Evolutionary conservation across 148 eudicot genomes (phyloP).

Genomic region (Amaranthus hypochondriacus): DNA sequence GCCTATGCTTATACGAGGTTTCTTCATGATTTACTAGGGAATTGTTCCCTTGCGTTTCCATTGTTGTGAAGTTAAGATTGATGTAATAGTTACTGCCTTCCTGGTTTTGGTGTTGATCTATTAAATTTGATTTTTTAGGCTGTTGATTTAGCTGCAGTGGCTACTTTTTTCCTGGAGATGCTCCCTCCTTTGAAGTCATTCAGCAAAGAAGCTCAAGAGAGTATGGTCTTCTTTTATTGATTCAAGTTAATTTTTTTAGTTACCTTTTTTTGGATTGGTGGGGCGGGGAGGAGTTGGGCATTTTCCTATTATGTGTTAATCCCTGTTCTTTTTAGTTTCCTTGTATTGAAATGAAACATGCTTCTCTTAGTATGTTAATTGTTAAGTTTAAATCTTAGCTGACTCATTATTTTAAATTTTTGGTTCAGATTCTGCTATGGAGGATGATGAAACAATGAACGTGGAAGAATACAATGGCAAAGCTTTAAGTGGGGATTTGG

Average conservation of each 20-base stretch:
- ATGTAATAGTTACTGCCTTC: neutral
- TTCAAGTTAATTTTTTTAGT: neutral
- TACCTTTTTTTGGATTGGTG: neutral
- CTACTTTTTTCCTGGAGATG: constrained; percentile 73
- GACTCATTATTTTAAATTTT: neutral
- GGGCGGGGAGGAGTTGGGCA: no score
- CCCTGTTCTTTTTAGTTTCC: neutral
- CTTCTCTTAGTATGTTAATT: constrained; percentile 3
- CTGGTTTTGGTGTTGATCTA: neutral
- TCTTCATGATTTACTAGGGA: neutral
- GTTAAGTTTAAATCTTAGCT: constrained; percentile 1
- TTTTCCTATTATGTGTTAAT: neutral
- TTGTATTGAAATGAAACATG: neutral
- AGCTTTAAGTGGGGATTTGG: constrained; percentile 53
- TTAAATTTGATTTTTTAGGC: constrained; percentile 48
- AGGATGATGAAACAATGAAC: constrained; percentile 68
- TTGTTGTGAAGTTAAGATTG: neutral
- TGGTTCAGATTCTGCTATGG: constrained; percentile 40
- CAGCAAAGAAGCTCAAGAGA: constrained; percentile 41
- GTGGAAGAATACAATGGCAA: constrained; percentile 44
- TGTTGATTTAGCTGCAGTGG: constrained; percentile 68
- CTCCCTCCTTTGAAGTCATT: constrained; percentile 68
- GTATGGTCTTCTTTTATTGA: constrained; percentile 30
- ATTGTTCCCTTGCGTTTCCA: neutral
- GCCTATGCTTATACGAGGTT: neutral